A percentile compares a stretch with the other conserved stretches of the same genome.
These are phyloP conservation scores for Ustilago curta DNA, from an alignment of 1,284 basidiomycete genomes.

Conservation along the genomic window DNA sequence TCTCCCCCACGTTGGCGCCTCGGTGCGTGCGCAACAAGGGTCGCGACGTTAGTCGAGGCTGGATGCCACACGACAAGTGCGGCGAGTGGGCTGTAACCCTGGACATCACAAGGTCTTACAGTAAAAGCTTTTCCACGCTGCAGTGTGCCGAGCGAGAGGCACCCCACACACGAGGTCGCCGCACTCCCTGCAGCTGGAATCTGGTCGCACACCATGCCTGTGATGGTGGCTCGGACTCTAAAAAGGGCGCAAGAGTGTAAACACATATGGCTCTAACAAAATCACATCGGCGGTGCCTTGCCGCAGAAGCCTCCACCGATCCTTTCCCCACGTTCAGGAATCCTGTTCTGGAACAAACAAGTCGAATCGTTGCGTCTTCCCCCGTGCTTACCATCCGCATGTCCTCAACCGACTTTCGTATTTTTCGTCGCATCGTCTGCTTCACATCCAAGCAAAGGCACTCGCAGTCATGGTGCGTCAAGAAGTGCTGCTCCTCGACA, in stretches of 20 bases:
- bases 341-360: neutral
- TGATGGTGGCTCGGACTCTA: neutral
- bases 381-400: neutral
- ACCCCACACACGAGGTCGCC: conserved; percentile 2
- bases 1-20: conserved; percentile 5
- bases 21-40: too few species aligned
- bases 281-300: neutral
- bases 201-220: neutral
- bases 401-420: neutral
- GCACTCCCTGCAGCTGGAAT: conserved; percentile 28
- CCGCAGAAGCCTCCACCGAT: neutral
- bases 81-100: neutral
- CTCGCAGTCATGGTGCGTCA: conserved; percentile 28
- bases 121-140: neutral
- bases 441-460: too few species aligned
- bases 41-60: neutral
- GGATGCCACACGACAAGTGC: neutral
- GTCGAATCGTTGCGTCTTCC: neutral
- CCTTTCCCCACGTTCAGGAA: conserved; percentile 3
- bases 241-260: neutral
- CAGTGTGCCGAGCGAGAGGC: conserved; percentile 3
- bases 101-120: neutral
- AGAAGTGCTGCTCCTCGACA: conserved; percentile 37
- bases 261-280: neutral
- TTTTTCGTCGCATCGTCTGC: too few species aligned